Percentiles rank a stretch among this genome's conserved stretches.
Conservation (phyloP, 345 rosid species). For the Ricinus communis region DNA sequence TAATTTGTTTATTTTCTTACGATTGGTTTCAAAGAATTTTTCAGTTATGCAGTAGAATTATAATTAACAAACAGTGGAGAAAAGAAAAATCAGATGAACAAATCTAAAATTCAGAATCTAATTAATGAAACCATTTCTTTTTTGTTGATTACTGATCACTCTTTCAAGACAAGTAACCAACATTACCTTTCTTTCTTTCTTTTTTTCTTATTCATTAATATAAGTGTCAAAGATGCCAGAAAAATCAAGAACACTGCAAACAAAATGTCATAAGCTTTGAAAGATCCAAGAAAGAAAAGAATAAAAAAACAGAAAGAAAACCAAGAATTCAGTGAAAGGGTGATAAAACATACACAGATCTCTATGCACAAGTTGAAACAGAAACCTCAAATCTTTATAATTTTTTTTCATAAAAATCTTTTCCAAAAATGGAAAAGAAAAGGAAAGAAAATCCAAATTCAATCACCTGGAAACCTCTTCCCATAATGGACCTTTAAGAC, state of each 20-base stretch:
- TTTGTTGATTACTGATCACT: not conserved
- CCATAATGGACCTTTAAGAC: slow-evolving; percentile 79
- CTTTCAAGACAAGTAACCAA: too few species aligned
- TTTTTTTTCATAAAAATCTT: not conserved
- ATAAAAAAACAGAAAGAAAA: not conserved
- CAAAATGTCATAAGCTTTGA: not conserved
- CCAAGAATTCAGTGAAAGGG: slow-evolving; percentile 10
- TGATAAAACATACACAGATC: slow-evolving; percentile 12
- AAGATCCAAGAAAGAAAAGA: slow-evolving; percentile 12
- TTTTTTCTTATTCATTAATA: not conserved
- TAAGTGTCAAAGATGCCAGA: not conserved
- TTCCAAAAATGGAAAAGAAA: not conserved
- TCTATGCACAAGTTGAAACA: slow-evolving; percentile 18
- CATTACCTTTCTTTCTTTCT: not conserved
- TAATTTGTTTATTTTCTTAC: not conserved
- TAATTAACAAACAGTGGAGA: too few species aligned
- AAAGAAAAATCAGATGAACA: too few species aligned
- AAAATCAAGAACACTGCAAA: slow-evolving; percentile 1
- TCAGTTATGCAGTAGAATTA: not conserved
- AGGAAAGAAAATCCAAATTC: not conserved
- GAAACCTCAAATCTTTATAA: not conserved
- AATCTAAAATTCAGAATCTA: not conserved
- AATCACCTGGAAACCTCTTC: slow-evolving; percentile 84
- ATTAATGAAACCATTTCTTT: not conserved
- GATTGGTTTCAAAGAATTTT: not conserved